Conservation (phyloP, 139 green algal genomes). For the Trebouxia sp. region DNA sequence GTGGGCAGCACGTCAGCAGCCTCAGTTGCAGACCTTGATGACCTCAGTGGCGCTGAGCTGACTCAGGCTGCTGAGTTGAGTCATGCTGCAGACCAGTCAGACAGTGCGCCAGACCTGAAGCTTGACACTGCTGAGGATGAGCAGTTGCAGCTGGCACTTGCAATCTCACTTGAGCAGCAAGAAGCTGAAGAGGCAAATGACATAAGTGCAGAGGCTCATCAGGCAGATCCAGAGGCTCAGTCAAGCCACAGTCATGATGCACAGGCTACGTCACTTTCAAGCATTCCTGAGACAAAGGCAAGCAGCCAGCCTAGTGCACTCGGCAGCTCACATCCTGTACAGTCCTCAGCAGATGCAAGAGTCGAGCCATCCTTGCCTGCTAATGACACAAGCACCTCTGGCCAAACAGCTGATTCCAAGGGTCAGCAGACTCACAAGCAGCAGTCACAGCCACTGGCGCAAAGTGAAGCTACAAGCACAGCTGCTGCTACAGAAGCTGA, state of each 20-base stretch:
- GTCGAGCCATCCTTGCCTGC: no score
- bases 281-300: background rate
- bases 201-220: background rate
- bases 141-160: constrained; percentile 28
- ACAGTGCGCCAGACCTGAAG: background rate
- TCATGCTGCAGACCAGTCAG: no score
- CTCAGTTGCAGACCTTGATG: background rate
- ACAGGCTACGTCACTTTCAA: no score
- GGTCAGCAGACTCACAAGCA: background rate
- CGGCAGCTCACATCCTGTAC: no score
- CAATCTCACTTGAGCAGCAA: constrained; percentile 20
- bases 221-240: no score
- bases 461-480: background rate
- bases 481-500: background rate
- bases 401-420: no score
- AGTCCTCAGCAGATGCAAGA: no score
- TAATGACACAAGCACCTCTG: no score
- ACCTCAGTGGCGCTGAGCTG: background rate
- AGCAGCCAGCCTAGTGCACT: no score
- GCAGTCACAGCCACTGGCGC: background rate
- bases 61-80: no score
- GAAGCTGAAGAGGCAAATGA: background rate
- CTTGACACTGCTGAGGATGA: constrained; percentile 18
- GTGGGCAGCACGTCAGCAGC: no score
- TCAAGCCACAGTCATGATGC: no score